Conservation (phyloP, 75 land plant species). For the Isoetes taiwanensis region DNA sequence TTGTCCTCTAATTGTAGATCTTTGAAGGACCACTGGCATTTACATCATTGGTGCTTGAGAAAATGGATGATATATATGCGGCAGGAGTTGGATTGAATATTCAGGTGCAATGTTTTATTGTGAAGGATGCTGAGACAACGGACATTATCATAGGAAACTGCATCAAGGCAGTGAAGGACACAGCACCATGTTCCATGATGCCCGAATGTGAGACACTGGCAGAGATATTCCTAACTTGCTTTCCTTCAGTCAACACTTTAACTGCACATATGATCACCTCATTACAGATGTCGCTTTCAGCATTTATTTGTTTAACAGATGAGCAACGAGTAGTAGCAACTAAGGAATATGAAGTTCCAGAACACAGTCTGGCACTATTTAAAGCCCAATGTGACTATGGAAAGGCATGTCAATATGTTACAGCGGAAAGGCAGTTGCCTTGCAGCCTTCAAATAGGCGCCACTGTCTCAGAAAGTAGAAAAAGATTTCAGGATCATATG, state of each 20-base stretch:
- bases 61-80: constrained; percentile 59
- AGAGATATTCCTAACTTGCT: constrained; percentile 66
- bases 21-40: constrained; percentile 73
- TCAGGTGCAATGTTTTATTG: constrained; percentile 56
- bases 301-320: constrained; percentile 42
- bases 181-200: constrained; percentile 34
- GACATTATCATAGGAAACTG: constrained; percentile 47
- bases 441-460: no score
- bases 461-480: no score
- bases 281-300: constrained; percentile 26
- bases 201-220: constrained; percentile 61
- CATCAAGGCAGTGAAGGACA: no score
- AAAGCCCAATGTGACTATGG: constrained; percentile 43
- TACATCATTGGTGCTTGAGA: constrained; percentile 37
- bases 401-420: no score
- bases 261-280: constrained; percentile 74
- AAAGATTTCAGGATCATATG: no score
- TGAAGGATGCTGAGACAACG: constrained; percentile 38
- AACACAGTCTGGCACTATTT: constrained; percentile 41
- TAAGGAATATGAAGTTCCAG: constrained; percentile 35
- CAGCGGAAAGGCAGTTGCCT: no score
- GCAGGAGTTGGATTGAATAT: constrained; percentile 65
- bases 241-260: constrained; percentile 83
- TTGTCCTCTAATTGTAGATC: constrained; percentile 41
- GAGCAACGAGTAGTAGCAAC: constrained; percentile 25